Conservation (phyloP, 2,329 filamentous ascomycete species). For the Colletotrichum endophyticum region DNA sequence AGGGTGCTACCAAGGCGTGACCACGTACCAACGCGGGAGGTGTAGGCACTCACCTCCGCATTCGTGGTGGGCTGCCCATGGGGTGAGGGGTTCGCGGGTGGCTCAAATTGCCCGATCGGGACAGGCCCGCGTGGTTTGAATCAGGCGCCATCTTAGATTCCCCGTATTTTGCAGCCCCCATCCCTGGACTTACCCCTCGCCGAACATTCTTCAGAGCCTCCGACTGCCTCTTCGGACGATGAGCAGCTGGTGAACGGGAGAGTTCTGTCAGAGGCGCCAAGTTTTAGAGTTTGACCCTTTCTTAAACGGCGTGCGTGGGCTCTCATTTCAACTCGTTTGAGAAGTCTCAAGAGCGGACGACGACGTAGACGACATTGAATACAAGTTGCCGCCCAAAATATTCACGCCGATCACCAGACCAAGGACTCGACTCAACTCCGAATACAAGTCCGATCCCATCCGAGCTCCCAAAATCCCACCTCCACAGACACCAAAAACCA, state of each 20-base stretch:
- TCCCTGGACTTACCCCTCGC: background rate
- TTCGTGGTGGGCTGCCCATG: background rate
- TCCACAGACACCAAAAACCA: background rate
- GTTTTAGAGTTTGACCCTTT: background rate
- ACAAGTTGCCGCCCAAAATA: background rate
- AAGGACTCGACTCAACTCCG: background rate
- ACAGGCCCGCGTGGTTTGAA: background rate
- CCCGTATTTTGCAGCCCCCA: background rate
- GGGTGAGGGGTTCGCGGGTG: background rate
- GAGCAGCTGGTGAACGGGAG: background rate
- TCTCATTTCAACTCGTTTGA: background rate
- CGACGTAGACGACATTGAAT: background rate
- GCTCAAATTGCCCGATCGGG: background rate
- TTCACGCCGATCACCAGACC: background rate
- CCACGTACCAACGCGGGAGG: background rate
- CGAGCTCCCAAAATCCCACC: background rate
- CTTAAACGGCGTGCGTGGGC: background rate
- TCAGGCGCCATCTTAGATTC: background rate
- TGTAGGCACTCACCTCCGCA: slow-evolving; percentile 1
- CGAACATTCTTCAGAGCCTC: background rate
- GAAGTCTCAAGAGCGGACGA: background rate
- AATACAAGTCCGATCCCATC: background rate
- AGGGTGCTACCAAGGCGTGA: background rate
- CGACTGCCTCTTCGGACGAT: background rate
- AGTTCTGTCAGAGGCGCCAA: background rate